Evolutionary conservation across 164 flowering plant genomes (phyloP).

Genomic region (Annona cherimola): DNA sequence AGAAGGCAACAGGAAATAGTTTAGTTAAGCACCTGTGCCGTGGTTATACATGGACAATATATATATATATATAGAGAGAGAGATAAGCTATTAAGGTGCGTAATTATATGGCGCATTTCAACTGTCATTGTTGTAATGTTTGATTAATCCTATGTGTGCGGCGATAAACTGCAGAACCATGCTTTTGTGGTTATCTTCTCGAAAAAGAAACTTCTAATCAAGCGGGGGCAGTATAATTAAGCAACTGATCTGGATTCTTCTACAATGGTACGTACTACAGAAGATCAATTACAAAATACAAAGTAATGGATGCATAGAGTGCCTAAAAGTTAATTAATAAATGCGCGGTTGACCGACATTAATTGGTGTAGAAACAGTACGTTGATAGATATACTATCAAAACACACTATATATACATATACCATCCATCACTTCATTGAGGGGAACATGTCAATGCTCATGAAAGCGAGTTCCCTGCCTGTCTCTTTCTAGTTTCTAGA

Average conservation of each 20-base stretch:
- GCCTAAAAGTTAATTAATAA: background rate
- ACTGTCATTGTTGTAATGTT: background rate
- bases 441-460: constrained; percentile 6
- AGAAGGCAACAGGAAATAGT: too few species aligned
- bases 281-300: background rate
- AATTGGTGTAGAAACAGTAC: constrained; percentile 31
- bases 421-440: constrained; percentile 10
- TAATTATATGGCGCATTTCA: background rate
- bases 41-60: background rate
- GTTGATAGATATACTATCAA: constrained; percentile 22
- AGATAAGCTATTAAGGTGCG: background rate
- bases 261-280: background rate
- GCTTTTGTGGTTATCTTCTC: background rate
- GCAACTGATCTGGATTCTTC: constrained; percentile 3
- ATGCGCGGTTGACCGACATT: constrained; percentile 31
- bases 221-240: too few species aligned
- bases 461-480: background rate
- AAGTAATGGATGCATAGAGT: constrained; percentile 3
- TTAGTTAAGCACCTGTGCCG: too few species aligned
- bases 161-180: background rate
- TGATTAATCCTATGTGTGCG: background rate
- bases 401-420: background rate
- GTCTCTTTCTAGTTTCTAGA: background rate
- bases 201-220: too few species aligned
- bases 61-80: too few species aligned